A percentile compares a stretch with the other conserved stretches of the same genome.
These are phyloP conservation scores for Comarum palustre DNA, from an alignment of 306 rosid genomes.

Conservation along the genomic window DNA sequence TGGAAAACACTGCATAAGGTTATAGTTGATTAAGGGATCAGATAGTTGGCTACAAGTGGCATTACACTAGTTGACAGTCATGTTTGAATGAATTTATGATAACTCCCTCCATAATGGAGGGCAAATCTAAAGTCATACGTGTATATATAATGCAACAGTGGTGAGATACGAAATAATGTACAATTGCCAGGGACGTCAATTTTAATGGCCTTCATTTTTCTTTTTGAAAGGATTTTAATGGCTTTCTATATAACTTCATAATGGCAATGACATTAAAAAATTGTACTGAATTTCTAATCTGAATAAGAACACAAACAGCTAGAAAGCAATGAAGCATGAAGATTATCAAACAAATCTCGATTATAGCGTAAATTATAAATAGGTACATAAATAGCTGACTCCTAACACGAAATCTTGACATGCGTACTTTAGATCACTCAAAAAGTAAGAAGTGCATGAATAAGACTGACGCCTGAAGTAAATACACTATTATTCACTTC, in stretches of 20 bases:
- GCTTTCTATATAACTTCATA: background rate
- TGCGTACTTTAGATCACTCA: background rate
- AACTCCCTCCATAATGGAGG: background rate
- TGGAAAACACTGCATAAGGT: background rate
- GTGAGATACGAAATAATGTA: background rate
- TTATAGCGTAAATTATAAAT: background rate
- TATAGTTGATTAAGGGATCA: background rate
- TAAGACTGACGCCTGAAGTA: background rate
- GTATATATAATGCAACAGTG: background rate
- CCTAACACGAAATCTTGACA: background rate
- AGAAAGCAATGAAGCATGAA: background rate
- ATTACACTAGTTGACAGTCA: background rate
- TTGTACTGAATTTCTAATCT: background rate
- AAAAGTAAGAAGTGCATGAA: background rate
- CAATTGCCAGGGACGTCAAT: background rate
- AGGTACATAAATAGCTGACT: background rate
- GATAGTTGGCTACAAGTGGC: background rate
- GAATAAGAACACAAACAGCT: background rate
- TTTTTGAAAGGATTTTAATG: no score
- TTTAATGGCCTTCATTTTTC: background rate
- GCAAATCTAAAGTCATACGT: background rate
- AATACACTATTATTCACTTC: constrained; percentile 3
- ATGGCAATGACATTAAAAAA: background rate
- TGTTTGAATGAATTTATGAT: background rate
- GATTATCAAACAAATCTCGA: background rate